A percentile compares a stretch with the other conserved stretches of the same genome.
Evolutionary conservation across 768 basidiomycete genomes (phyloP).

Genomic region (Podaxis carcinomalis): DNA sequence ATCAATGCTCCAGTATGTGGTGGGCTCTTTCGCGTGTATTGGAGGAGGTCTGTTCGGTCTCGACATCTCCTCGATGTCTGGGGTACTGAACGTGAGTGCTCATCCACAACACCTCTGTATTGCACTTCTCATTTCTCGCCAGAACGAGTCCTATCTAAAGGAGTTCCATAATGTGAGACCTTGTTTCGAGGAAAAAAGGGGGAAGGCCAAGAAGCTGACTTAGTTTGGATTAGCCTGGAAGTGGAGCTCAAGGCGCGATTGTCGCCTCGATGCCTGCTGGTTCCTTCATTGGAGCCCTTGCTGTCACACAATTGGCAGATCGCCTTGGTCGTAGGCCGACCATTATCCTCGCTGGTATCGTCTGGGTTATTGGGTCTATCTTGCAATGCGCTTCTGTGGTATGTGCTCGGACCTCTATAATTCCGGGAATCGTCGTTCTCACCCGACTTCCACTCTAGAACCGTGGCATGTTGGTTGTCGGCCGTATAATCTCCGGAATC

Average conservation of each 20-base stretch:
- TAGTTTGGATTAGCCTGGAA: constrained; percentile 32
- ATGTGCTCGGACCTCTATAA: constrained; percentile 11
- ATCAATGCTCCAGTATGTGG: constrained; percentile 50
- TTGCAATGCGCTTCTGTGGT: constrained; percentile 62
- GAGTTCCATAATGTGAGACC: constrained; percentile 31
- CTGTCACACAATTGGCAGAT: constrained; percentile 62
- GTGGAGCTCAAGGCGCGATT: constrained; percentile 64
- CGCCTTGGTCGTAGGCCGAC: constrained; percentile 60
- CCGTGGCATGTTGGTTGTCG: constrained; percentile 71
- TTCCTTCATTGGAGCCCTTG: constrained; percentile 61
- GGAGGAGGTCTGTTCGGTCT: constrained; percentile 76
- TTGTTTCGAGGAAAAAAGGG: not conserved
- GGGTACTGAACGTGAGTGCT: constrained; percentile 47
- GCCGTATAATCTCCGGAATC: constrained; percentile 63
- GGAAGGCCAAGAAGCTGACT: not conserved
- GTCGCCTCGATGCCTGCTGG: constrained; percentile 80
- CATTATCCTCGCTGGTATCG: constrained; percentile 59
- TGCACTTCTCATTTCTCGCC: not conserved
- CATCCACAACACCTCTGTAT: not conserved
- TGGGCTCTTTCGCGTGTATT: constrained; percentile 79
- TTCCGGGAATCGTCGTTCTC: not conserved
- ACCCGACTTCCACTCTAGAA: constrained; percentile 32
- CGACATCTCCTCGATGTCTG: constrained; percentile 83
- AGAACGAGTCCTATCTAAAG: constrained; percentile 36
- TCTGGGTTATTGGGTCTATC: constrained; percentile 72